Percentiles rank a stretch among this genome's conserved stretches.
These are phyloP conservation scores for Claviceps monticola DNA, from an alignment of 2,329 filamentous ascomycete species.

Conservation along the genomic window DNA sequence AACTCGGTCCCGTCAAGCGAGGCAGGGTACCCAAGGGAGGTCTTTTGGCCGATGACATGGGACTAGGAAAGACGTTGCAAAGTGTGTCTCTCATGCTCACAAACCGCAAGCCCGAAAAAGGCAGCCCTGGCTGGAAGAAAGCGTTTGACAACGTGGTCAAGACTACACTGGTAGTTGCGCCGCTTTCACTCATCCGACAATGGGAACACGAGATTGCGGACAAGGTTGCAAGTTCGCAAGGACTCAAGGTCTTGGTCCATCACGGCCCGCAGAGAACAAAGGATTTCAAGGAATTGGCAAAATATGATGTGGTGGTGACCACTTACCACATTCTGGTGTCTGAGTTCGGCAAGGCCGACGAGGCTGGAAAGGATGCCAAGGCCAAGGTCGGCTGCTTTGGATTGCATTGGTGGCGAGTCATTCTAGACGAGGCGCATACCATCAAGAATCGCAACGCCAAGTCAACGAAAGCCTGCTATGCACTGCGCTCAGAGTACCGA, in stretches of 20 bases:
- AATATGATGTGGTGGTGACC: conserved; percentile 91
- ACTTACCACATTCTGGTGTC: conserved; percentile 94
- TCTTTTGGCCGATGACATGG: conserved; percentile 95
- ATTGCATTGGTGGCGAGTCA: conserved; percentile 86
- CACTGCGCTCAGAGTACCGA: conserved; percentile 70
- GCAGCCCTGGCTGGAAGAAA: conserved; percentile 49
- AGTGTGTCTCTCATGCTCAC: conserved; percentile 77
- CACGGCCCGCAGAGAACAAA: conserved; percentile 82
- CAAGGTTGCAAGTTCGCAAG: conserved; percentile 57
- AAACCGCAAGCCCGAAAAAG: conserved; percentile 55
- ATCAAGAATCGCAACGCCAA: conserved; percentile 99
- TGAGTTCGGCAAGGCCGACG: conserved; percentile 61
- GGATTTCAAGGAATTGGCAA: conserved; percentile 57
- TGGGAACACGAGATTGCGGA: conserved; percentile 90
- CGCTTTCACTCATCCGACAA: conserved; percentile 85
- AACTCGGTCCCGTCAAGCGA: conserved; percentile 72
- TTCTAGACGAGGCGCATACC: conserved; percentile 91
- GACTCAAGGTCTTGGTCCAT: conserved; percentile 73
- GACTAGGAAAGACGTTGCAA: conserved; percentile 90
- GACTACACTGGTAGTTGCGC: conserved; percentile 81
- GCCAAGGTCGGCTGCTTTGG: conserved; percentile 71
- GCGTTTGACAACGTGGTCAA: conserved; percentile 57
- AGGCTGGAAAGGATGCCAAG: conserved; percentile 35
- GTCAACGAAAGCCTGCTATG: conserved; percentile 82
- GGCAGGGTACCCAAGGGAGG: conserved; percentile 77